Percentiles rank a stretch among this genome's conserved stretches.
phyloP scores from a whole-genome alignment of 306 rosid genomes.

The Calophaca sinica region DNA sequence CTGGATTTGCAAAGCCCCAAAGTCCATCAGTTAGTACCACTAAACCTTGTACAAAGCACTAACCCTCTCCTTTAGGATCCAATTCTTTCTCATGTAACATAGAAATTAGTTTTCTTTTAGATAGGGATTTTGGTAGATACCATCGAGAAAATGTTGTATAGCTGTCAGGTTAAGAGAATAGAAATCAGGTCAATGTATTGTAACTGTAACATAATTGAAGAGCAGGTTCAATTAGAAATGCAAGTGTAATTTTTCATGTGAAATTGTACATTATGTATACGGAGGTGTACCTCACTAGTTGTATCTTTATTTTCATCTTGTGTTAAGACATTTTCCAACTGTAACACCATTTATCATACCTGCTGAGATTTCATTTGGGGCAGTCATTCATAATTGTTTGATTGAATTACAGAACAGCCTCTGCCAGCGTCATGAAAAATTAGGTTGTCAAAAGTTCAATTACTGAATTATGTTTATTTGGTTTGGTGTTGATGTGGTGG shows the following conservation, averaged over 20 bases:
- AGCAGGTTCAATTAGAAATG: constrained; percentile 54
- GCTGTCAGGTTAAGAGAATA: constrained; percentile 67
- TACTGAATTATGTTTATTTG: neutral
- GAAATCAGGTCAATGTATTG: constrained; percentile 63
- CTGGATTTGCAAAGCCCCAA: constrained; percentile 57
- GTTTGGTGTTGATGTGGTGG: neutral
- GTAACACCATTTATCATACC: too few species aligned
- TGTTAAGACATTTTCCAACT: constrained; percentile 27
- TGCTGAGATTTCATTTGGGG: too few species aligned
- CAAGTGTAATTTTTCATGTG: constrained; percentile 45
- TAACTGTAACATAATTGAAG: constrained; percentile 64
- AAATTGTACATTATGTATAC: neutral
- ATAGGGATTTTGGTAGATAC: constrained; percentile 68
- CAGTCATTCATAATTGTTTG: neutral
- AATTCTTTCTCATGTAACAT: constrained; percentile 76
- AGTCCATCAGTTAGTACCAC: constrained; percentile 53
- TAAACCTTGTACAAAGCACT: constrained; percentile 79
- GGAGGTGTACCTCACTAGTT: neutral
- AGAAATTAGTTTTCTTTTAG: constrained; percentile 53
- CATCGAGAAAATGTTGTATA: constrained; percentile 71
- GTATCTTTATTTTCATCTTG: neutral
- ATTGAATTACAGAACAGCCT: neutral
- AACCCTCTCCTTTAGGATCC: constrained; percentile 65
- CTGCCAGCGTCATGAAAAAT: neutral
- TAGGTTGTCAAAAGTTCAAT: neutral